Evolutionary conservation across 345 rosid genomes (phyloP).

Genomic region (Raphanus raphanistrum): DNA sequence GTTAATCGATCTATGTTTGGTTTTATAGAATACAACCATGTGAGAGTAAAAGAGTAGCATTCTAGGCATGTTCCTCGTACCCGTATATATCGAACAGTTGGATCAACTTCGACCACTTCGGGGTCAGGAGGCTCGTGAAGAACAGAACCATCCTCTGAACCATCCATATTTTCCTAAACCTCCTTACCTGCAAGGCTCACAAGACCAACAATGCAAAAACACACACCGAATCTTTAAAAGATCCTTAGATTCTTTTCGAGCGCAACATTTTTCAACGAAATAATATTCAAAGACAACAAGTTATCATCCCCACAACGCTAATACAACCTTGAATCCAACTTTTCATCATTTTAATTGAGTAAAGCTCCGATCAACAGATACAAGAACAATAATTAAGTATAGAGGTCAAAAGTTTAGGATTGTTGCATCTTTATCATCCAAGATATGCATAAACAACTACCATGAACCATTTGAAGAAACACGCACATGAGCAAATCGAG

Average conservation of each 20-base stretch:
- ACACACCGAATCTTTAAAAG: neutral
- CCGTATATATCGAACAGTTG: constrained; percentile 60
- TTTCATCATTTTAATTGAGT: neutral
- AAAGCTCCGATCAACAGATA: constrained; percentile 4
- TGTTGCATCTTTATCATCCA: neutral
- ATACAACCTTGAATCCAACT: constrained; percentile 1
- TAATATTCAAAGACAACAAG: constrained; percentile 8
- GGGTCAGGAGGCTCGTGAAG: constrained; percentile 65
- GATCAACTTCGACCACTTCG: constrained; percentile 64
- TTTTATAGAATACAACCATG: constrained; percentile 7
- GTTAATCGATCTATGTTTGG: neutral
- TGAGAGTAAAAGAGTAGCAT: neutral
- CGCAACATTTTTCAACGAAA: constrained; percentile 8
- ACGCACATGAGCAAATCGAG: constrained; percentile 5
- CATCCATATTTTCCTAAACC: constrained; percentile 32
- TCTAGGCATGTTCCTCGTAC: constrained; percentile 33
- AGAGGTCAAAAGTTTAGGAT: constrained; percentile 10
- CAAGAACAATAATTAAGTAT: neutral
- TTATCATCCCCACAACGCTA: neutral
- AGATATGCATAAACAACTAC: constrained; percentile 4
- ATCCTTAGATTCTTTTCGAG: neutral
- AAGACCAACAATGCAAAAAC: constrained; percentile 8
- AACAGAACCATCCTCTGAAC: constrained; percentile 46
- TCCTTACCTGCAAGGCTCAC: constrained; percentile 24
- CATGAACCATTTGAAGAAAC: neutral